These are phyloP conservation scores for Diplotaxis tenuifolia DNA, from an alignment of 345 rosid genomes.

Conservation along the genomic window DNA sequence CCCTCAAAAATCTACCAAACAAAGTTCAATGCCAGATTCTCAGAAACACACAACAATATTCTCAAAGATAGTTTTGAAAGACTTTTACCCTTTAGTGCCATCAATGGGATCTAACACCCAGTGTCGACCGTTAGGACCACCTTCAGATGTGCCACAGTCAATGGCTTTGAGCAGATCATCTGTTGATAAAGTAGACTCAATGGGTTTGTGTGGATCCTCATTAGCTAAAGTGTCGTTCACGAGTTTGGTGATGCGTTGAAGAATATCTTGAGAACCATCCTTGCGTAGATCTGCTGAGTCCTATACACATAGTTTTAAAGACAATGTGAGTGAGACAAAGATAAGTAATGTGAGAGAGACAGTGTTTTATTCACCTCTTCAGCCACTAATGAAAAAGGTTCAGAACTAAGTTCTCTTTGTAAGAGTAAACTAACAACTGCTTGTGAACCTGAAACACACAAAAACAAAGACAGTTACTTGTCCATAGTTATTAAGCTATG, in stretches of 20 bases:
- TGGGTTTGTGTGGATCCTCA: constrained; percentile 59
- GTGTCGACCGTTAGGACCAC: constrained; percentile 84
- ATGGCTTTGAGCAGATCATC: constrained; percentile 73
- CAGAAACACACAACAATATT: not conserved
- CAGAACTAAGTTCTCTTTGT: constrained; percentile 66
- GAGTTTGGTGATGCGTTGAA: constrained; percentile 70
- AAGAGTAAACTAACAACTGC: constrained; percentile 79
- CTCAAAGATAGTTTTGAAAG: not conserved
- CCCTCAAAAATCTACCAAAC: constrained; percentile 68
- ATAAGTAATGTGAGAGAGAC: not conserved
- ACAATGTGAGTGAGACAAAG: constrained; percentile 22
- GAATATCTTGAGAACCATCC: constrained; percentile 58
- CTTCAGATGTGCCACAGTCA: constrained; percentile 82
- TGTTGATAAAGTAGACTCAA: constrained; percentile 61
- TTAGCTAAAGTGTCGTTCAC: constrained; percentile 74
- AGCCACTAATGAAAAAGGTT: constrained; percentile 80
- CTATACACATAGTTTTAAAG: constrained; percentile 37
- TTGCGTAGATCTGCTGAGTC: constrained; percentile 78
- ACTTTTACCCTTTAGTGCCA: constrained; percentile 92
- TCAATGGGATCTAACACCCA: constrained; percentile 99
- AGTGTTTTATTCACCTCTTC: constrained; percentile 71
- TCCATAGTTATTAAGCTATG: not conserved
- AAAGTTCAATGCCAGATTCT: not conserved
- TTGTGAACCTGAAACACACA: constrained; percentile 69
- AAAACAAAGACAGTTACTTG: not conserved